A percentile compares a stretch with the other conserved stretches of the same genome.
Conservation (phyloP, 192 early-diverging fungal genomes). For the Umbelopsis sp. region DNA sequence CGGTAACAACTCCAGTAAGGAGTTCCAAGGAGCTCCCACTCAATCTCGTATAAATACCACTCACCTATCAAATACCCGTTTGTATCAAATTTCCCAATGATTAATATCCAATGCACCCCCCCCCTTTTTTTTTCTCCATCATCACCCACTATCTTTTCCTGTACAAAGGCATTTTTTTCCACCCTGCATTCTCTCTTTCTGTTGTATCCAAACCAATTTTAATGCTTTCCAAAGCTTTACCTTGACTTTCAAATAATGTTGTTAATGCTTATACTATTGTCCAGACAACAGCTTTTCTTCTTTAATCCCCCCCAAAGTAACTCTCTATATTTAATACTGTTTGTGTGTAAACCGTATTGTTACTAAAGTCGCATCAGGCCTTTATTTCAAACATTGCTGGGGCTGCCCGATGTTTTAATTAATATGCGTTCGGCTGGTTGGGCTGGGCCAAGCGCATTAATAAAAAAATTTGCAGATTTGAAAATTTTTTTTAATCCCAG, state of each 20-base stretch:
- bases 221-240: neutral
- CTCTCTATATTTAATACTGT: neutral
- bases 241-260: neutral
- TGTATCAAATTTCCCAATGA: neutral
- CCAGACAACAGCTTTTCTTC: neutral
- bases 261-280: neutral
- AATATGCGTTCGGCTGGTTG: too few relatives aligned
- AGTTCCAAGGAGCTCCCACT: too few relatives aligned
- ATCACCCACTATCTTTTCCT: neutral
- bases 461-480: neutral
- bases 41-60: too few relatives aligned
- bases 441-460: neutral
- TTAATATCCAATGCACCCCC: neutral
- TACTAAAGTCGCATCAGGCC: neutral
- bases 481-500: neutral
- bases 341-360: neutral
- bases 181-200: neutral
- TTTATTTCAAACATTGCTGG: too few relatives aligned
- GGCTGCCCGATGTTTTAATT: too few relatives aligned
- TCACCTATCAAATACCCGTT: neutral
- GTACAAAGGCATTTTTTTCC: constrained; percentile 1
- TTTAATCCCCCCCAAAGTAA: neutral
- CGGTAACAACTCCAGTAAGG: neutral
- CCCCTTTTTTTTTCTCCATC: too few relatives aligned
- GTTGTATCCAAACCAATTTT: neutral